A percentile compares a stretch with the other conserved stretches of the same genome.
phyloP scores from a whole-genome alignment of 1,284 basidiomycete genomes.

The Nidula niveotomentosa region DNA sequence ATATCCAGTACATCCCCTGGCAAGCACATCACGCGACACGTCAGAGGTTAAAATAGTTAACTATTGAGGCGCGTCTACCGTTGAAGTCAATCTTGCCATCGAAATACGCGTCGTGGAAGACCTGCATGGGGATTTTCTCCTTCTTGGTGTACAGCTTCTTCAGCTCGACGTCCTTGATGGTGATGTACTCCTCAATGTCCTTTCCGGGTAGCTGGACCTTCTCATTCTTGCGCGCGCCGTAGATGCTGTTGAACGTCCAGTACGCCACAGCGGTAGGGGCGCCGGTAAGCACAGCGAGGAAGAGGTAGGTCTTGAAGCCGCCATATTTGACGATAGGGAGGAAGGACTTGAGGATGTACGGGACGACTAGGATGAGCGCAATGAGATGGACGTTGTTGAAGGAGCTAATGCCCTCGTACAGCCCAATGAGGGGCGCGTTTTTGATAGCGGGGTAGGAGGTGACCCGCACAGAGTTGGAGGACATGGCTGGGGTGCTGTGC shows the following conservation, averaged over 20 bases:
- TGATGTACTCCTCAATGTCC: conserved; percentile 88
- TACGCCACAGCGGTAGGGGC: conserved; percentile 83
- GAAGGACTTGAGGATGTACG: conserved; percentile 80
- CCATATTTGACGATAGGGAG: conserved; percentile 78
- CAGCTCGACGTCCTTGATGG: conserved; percentile 84
- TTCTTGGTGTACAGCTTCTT: conserved; percentile 77
- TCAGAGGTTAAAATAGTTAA: conserved; percentile 3
- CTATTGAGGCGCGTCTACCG: conserved; percentile 44
- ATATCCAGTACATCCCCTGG: conserved; percentile 90
- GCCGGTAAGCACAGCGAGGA: conserved; percentile 76
- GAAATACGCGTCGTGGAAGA: conserved; percentile 98
- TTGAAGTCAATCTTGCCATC: conserved; percentile 97
- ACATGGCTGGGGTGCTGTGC: conserved; percentile 25
- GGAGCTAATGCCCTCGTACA: conserved; percentile 84
- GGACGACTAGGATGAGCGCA: conserved; percentile 72
- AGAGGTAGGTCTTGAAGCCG: conserved; percentile 83
- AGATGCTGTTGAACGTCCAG: conserved; percentile 88
- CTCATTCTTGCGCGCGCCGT: conserved; percentile 83
- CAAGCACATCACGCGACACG: conserved; percentile 3
- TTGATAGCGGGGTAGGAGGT: conserved; percentile 71
- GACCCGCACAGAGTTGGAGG: conserved; percentile 47
- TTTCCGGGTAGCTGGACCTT: conserved; percentile 87
- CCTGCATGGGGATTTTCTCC: conserved; percentile 97
- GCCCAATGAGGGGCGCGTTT: conserved; percentile 80
- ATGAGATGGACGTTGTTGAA: conserved; percentile 87